phyloP scores from a whole-genome alignment of 192 early-diverging fungal genomes.

The Gryganskiella cystojenkinii region DNA sequence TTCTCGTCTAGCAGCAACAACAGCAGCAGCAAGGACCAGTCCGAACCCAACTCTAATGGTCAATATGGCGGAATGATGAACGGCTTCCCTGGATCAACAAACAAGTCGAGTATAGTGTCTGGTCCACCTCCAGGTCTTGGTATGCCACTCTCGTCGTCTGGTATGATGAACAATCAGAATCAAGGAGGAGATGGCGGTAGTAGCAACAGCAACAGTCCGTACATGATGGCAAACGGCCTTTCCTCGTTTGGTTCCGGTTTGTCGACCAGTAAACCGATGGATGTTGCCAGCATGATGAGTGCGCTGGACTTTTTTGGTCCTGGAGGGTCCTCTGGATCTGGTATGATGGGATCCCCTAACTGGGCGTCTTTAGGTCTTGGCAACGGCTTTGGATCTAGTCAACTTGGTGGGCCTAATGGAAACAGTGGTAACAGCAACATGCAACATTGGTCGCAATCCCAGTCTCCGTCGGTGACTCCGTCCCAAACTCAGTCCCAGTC shows the following conservation, averaged over 20 bases:
- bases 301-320: conserved; percentile 44
- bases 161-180: no score
- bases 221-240: conserved; percentile 22
- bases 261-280: conserved; percentile 21
- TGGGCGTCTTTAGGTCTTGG: conserved; percentile 24
- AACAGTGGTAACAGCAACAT: not conserved
- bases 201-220: conserved; percentile 12
- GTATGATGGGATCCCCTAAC: conserved; percentile 27
- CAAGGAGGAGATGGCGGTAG: conserved; percentile 8
- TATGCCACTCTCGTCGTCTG: not conserved
- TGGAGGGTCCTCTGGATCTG: not conserved
- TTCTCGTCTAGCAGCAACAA: not conserved
- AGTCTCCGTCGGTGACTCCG: not conserved
- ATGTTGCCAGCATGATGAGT: conserved; percentile 46
- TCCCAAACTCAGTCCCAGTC: not conserved
- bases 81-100: conserved; percentile 8
- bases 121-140: conserved; percentile 45
- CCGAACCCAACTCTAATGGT: not conserved
- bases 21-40: conserved; percentile 17
- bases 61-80: conserved; percentile 7
- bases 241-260: conserved; percentile 7
- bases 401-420: not conserved
- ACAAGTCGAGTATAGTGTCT: conserved; percentile 2
- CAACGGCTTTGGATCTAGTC: not conserved
- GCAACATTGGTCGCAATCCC: not conserved